phyloP scores from a whole-genome alignment of 345 rosid species.

The Brassica incana region DNA sequence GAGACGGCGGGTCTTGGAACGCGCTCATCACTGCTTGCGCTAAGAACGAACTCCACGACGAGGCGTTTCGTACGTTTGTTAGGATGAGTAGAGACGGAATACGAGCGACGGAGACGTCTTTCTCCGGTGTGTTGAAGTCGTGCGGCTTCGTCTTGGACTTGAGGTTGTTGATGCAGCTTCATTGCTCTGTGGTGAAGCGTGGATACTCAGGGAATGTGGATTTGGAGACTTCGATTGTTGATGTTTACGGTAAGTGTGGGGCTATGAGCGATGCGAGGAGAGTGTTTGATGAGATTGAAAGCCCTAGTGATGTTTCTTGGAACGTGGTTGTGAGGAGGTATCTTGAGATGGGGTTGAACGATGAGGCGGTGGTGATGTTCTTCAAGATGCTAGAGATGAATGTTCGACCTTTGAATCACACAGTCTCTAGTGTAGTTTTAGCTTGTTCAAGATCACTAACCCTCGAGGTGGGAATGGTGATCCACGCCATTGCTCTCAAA shows the following conservation, averaged over 20 bases:
- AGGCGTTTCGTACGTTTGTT: slow-evolving; percentile 49
- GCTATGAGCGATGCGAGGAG: slow-evolving; percentile 65
- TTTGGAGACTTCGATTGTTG: slow-evolving; percentile 74
- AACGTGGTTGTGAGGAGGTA: slow-evolving; percentile 82
- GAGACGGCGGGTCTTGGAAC: slow-evolving; percentile 96
- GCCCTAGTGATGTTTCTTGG: slow-evolving; percentile 77
- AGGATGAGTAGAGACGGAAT: slow-evolving; percentile 58
- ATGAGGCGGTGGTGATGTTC: slow-evolving; percentile 64
- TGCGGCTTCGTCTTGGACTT: slow-evolving; percentile 52
- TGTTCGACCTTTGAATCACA: slow-evolving; percentile 60
- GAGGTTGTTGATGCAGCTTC: slow-evolving; percentile 56
- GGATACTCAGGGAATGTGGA: slow-evolving; percentile 62
- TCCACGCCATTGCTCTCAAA: slow-evolving; percentile 64
- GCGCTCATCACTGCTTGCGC: slow-evolving; percentile 64
- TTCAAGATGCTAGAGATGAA: slow-evolving; percentile 52
- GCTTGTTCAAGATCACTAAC: slow-evolving; percentile 65
- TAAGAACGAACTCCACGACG: slow-evolving; percentile 37
- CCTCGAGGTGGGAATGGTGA: slow-evolving; percentile 62
- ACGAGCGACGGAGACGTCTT: slow-evolving; percentile 57
- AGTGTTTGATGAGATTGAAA: slow-evolving; percentile 68
- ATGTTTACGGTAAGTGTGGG: slow-evolving; percentile 75
- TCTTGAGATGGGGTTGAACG: slow-evolving; percentile 62
- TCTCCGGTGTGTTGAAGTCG: slow-evolving; percentile 54
- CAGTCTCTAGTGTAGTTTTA: slow-evolving; percentile 65
- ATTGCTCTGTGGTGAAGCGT: slow-evolving; percentile 54